Conservation (phyloP, 2,329 filamentous ascomycete genomes). For the Decorospora gaudefroyi region DNA sequence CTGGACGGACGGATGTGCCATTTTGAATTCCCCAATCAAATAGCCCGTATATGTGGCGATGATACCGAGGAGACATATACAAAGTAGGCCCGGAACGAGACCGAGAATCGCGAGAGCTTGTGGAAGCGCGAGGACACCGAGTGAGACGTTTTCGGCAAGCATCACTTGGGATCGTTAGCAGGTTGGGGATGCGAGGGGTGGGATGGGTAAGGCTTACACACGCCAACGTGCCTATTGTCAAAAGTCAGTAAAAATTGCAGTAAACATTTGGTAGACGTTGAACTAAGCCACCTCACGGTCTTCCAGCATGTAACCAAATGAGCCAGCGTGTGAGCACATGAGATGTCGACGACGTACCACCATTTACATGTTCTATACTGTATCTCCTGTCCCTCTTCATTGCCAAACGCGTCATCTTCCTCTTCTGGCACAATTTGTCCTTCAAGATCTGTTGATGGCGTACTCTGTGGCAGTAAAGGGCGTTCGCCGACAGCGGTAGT, state of each 20-base stretch:
- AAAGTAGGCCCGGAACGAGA: constrained; percentile 59
- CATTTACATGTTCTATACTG: constrained; percentile 59
- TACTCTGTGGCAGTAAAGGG: neutral
- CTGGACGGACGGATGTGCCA: constrained; percentile 61
- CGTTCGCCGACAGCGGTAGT: neutral
- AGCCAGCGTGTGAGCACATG: too few relatives aligned
- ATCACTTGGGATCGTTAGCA: constrained; percentile 49
- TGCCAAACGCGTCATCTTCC: constrained; percentile 28
- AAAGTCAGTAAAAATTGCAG: neutral
- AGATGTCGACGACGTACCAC: too few relatives aligned
- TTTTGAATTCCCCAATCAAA: constrained; percentile 64
- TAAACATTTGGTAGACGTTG: neutral
- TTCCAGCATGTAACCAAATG: too few relatives aligned
- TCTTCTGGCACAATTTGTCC: constrained; percentile 5
- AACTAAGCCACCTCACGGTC: too few relatives aligned
- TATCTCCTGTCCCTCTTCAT: constrained; percentile 48
- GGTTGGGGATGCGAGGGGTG: neutral
- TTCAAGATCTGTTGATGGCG: constrained; percentile 18
- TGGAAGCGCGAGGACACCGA: constrained; percentile 62
- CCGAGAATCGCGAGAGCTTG: constrained; percentile 58
- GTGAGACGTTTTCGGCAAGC: constrained; percentile 63
- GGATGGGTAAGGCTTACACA: neutral
- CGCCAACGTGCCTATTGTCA: constrained; percentile 5
- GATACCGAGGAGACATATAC: constrained; percentile 59
- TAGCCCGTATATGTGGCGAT: constrained; percentile 65